Base-by-base conservation (phyloP, 345 rosid genomes). In the Cardamine resedifolia region DNA sequence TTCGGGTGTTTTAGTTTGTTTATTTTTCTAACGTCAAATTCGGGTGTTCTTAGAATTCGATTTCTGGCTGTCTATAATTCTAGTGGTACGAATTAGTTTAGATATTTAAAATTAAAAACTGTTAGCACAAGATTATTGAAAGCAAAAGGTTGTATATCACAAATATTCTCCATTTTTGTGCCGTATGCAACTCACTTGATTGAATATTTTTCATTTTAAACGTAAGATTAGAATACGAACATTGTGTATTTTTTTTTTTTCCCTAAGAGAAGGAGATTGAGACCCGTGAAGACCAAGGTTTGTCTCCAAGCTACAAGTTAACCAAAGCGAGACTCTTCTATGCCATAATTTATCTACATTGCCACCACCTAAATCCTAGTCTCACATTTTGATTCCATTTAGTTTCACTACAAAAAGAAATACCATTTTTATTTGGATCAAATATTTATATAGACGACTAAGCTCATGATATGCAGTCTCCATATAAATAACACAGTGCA, bases 261-360 rank as follows among this genome's bases (percentile, higher is more conserved):
- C 12, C 21, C 1, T 5, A 18, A 30, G 7, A 18, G 6, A 41
- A 62, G 15, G 19, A 49, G 70, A 72, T 43, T 19, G 70, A 64
- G 70, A 73, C 66, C 66, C 72, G 72, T 65, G 77, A 73, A 65
- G 66, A 73, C 72, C 50, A 63, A 56, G 21, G 11, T 65, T 64
- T 73, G 77, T 65, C 58, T 34, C 51, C 50, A 64, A 47, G 51
- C 33, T 47, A 57, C 21, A 64, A 48, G 51, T 58, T 64, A 73
- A 39, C 58, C 49, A 57, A 64, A 50, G 15, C 5, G 45, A n/a
- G 45, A n/a, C 55, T 41, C 44, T 62, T 62, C 15, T 36, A 15
- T 44, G 71, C 58, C 39, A 43, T 48, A 2, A 31, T 51, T 31
- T 62, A 14, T 39, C 8, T 7, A 62, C 58, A 7, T 28, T 33